These are phyloP conservation scores for Ananas comosus DNA, from an alignment of 176 grass and related monocot species.

Conservation along the genomic window DNA sequence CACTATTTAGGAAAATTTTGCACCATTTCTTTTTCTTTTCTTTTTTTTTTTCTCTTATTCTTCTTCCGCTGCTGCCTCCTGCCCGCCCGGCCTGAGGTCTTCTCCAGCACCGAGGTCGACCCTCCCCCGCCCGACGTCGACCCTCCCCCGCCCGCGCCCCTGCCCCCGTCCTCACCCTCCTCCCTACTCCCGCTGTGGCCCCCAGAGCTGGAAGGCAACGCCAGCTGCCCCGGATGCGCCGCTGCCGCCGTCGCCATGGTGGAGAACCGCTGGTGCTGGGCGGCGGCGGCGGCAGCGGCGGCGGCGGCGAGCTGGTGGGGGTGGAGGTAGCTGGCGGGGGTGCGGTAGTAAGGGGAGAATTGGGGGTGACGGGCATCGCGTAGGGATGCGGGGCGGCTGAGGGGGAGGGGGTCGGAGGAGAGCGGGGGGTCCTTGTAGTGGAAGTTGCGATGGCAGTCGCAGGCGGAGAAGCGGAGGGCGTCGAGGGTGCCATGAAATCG, in stretches of 20 bases:
- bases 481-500: constrained; percentile 78
- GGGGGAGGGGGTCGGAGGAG: not conserved
- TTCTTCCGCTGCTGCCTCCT: no score
- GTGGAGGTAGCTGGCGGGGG: constrained; percentile 44
- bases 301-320: constrained; percentile 44
- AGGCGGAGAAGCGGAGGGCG: constrained; percentile 67
- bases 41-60: no score
- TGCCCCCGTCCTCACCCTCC: not conserved
- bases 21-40: no score
- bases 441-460: constrained; percentile 86
- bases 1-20: no score
- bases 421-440: constrained; percentile 40
- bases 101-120: constrained; percentile 30
- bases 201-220: constrained; percentile 51
- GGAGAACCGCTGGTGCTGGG: no score
- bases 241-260: constrained; percentile 32
- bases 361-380: constrained; percentile 1
- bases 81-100: no score
- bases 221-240: constrained; percentile 25
- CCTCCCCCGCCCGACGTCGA: no score
- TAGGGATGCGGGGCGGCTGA: not conserved
- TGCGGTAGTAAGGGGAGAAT: constrained; percentile 22
- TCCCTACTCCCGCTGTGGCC: constrained; percentile 21
- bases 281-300: no score
- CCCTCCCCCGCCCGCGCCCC: not conserved